Evolutionary conservation across 129 eudicot species (phyloP).

Genomic region (Pseudognaphalium luteoalbum): DNA sequence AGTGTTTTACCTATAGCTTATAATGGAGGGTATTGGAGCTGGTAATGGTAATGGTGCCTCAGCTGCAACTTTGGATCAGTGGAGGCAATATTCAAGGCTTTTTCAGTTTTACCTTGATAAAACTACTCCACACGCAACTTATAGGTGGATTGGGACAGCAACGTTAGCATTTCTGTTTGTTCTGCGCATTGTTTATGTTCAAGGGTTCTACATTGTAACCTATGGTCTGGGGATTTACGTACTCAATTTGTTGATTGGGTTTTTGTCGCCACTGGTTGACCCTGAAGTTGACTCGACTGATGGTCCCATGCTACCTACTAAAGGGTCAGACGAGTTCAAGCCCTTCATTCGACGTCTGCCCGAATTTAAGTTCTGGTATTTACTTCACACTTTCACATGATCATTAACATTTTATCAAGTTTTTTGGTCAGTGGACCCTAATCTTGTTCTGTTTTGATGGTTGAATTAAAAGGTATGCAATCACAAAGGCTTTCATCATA

Average conservation of each 20-base stretch:
- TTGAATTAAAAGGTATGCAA: constrained; percentile 65
- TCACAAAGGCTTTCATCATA: constrained; percentile 77
- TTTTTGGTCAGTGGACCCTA: neutral
- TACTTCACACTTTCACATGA: constrained; percentile 11
- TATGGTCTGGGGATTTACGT: constrained; percentile 84
- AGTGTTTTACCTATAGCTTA: constrained; percentile 32
- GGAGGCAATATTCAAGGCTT: constrained; percentile 58
- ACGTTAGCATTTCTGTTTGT: constrained; percentile 49
- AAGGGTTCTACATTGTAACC: constrained; percentile 72
- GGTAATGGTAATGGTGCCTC: constrained; percentile 43
- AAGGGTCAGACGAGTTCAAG: constrained; percentile 80
- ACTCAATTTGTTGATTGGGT: constrained; percentile 82
- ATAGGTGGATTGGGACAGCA: constrained; percentile 74
- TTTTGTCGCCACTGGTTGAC: constrained; percentile 88
- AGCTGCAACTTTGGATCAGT: constrained; percentile 51
- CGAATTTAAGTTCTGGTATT: constrained; percentile 87
- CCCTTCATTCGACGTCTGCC: constrained; percentile 92
- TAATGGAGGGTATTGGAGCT: constrained; percentile 64
- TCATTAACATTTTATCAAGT: neutral
- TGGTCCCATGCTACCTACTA: constrained; percentile 66
- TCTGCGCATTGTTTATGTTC: constrained; percentile 53
- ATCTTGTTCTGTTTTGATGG: constrained; percentile 16
- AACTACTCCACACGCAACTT: constrained; percentile 61
- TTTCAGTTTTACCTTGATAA: constrained; percentile 77
- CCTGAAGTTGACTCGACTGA: constrained; percentile 74